Percentiles rank a stretch among this genome's conserved stretches.
phyloP scores from a whole-genome alignment of 169 alveolate genomes.

The Condylostoma magnum region DNA sequence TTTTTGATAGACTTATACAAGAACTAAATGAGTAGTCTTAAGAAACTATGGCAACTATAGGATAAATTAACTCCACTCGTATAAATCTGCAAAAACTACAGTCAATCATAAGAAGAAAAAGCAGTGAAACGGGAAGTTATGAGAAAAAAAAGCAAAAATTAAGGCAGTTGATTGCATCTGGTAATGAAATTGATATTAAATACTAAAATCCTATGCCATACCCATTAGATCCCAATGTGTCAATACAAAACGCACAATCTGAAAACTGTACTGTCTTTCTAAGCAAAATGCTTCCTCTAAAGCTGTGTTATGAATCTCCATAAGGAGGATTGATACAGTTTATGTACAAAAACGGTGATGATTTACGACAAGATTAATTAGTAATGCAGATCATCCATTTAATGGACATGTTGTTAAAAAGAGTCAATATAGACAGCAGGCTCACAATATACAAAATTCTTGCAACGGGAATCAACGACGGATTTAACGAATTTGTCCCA shows the following conservation, averaged over 20 bases:
- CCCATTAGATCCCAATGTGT: constrained; percentile 36
- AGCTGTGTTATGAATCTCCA: constrained; percentile 26
- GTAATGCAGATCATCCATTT: constrained; percentile 87
- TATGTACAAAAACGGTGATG: constrained; percentile 95
- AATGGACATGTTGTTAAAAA: constrained; percentile 85
- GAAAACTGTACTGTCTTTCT: background rate
- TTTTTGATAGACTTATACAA: constrained; percentile 18
- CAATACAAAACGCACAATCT: background rate
- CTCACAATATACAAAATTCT: constrained; percentile 86
- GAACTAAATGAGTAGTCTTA: constrained; percentile 5
- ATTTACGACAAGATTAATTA: constrained; percentile 93
- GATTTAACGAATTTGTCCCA: constrained; percentile 54
- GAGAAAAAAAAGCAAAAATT: constrained; percentile 42
- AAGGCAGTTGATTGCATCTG: constrained; percentile 26
- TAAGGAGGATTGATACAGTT: constrained; percentile 44
- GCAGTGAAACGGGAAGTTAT: constrained; percentile 26
- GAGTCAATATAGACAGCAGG: constrained; percentile 87
- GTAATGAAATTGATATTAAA: too few species aligned
- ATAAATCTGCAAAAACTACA: constrained; percentile 12
- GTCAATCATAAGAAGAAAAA: constrained; percentile 30
- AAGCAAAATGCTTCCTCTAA: constrained; percentile 10
- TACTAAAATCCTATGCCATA: constrained; percentile 33
- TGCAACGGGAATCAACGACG: constrained; percentile 50
- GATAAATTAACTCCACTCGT: background rate
- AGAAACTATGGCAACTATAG: constrained; percentile 19